Base-by-base conservation (phyloP, 2,329 filamentous ascomycete genomes). In the Pochonia chlamydosporia region DNA sequence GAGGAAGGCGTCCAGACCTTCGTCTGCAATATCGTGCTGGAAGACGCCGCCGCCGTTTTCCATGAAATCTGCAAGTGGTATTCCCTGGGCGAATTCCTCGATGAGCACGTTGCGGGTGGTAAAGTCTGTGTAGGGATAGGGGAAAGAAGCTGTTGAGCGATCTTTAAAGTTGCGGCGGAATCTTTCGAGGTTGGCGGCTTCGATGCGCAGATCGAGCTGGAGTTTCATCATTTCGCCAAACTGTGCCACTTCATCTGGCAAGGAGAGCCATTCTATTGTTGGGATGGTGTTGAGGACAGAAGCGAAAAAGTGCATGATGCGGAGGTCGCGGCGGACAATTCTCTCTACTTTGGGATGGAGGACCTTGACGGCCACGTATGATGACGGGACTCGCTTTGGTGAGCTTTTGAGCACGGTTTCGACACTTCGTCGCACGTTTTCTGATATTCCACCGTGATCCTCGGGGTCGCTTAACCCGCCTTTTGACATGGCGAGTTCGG, bases 161-260 rank as follows among this genome's bases (percentile, higher is more conserved):
- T 89, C 79, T 58, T 85, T 87, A 74, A 99, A 99, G 63, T 96
- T 89, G 58, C 85, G 84, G 44, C 93, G 84, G 73, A 99, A 97
- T 13, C 85, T 82, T 20, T 84, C 83, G 3, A 99, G 73, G 59
- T 99, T 99, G 31, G 91, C 86, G 2, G 90, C 86, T 66, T 99
- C 93, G 51, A 97, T 97, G 44, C 93, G 85, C 30, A 99, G 76
- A 66, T 99, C 93, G 3, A 99, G 75, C 63, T 99, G 93, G n/a
- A 97, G 73, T 59, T 85, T 85, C 93, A 99, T 99, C 93, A 99
- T 99, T 62, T 95, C 87, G 21, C 91, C 92, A 61, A 99, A 99
- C 60, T 97, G 90, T 13, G 76, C 70, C 3, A 97, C 93, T 64
- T 99, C 93, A 56, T 96, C 92, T 0, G 93, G 93, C 8, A 99